phyloP scores from a whole-genome alignment of 2,329 filamentous ascomycete species.

The Alternaria novae-zelandiae region DNA sequence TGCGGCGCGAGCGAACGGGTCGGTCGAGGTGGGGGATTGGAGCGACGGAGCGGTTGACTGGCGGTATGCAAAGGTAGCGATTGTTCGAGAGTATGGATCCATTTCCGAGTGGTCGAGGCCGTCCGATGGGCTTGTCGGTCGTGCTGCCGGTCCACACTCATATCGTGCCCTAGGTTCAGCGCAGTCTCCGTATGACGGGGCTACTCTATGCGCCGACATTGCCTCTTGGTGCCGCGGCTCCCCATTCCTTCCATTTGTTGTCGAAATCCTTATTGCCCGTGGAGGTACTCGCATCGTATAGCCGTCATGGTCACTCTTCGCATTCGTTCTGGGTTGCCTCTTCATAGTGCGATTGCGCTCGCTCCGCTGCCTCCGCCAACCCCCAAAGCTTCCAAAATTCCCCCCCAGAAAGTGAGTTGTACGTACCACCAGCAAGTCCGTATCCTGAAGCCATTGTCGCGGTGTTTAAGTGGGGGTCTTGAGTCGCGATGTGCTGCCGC shows the following conservation, averaged over 20 bases:
- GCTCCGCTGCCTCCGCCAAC: constrained; percentile 9
- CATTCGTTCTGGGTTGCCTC: constrained; percentile 12
- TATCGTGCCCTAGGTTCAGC: background rate
- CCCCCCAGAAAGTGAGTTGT: background rate
- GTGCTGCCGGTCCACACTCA: background rate
- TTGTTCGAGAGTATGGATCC: background rate
- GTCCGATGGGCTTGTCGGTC: background rate
- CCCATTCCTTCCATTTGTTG: too few relatives aligned
- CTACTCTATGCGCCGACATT: background rate
- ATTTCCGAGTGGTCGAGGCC: too few relatives aligned
- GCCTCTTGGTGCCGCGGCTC: too few relatives aligned
- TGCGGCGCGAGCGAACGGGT: background rate
- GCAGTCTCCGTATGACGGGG: background rate
- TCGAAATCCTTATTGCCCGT: background rate
- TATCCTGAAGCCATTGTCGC: constrained; percentile 79
- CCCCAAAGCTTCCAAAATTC: constrained; percentile 6
- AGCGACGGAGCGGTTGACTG: background rate
- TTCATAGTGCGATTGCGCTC: constrained; percentile 28
- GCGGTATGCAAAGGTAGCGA: accelerated
- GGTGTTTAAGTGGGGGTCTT: constrained; percentile 38
- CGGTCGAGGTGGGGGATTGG: background rate
- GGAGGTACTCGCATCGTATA: background rate
- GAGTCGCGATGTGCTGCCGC: constrained; percentile 5
- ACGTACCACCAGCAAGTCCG: constrained; percentile 79
- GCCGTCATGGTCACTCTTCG: constrained; percentile 4